phyloP scores from a whole-genome alignment of 257 asterid genomes.

The Solanum ossicruentum region DNA sequence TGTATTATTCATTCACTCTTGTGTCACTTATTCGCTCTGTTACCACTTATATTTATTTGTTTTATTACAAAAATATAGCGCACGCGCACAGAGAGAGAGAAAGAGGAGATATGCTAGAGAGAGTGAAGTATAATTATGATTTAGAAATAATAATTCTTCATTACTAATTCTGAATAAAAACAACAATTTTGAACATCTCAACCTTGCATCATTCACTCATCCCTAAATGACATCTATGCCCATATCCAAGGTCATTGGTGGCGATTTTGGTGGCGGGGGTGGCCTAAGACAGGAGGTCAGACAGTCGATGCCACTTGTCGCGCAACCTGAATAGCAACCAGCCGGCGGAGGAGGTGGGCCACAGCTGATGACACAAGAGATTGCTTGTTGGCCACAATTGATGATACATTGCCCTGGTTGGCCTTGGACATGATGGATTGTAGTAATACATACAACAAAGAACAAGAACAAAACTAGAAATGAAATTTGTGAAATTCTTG shows the following conservation, averaged over 20 bases:
- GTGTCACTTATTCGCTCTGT: too few species aligned
- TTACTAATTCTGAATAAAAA: too few species aligned
- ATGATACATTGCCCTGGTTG: not conserved
- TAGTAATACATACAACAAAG: not conserved
- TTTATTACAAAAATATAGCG: too few species aligned
- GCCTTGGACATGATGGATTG: not conserved
- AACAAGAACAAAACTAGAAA: not conserved
- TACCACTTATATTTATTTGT: too few species aligned
- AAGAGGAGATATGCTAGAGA: too few species aligned
- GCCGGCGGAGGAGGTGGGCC: not conserved
- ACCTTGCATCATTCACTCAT: not conserved
- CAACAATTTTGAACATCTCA: too few species aligned
- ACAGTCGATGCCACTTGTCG: not conserved
- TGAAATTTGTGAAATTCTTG: not conserved
- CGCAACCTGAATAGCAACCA: slow-evolving; percentile 4
- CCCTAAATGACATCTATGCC: not conserved
- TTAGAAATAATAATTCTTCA: too few species aligned
- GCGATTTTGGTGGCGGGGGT: not conserved
- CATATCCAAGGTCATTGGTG: not conserved
- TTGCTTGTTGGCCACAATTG: not conserved
- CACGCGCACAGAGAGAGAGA: too few species aligned
- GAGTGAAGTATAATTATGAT: not conserved
- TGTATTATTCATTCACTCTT: too few species aligned
- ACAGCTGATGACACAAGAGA: not conserved
- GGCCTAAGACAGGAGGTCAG: not conserved